A percentile compares a stretch with the other conserved stretches of the same genome.
phyloP scores from a whole-genome alignment of 2,329 filamentous ascomycete genomes.

The Penicillium sp. region DNA sequence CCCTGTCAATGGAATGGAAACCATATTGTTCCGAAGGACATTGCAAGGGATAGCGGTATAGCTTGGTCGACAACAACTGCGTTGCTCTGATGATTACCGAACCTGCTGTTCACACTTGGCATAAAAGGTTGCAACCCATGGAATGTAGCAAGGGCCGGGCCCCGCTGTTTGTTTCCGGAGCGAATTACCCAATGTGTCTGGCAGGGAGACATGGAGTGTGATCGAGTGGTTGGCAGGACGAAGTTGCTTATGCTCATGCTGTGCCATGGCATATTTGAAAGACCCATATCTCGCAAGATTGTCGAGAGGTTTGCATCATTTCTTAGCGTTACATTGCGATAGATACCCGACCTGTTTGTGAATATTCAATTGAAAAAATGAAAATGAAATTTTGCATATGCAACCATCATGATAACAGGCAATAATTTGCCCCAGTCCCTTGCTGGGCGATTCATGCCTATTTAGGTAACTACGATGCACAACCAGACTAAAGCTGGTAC shows the following conservation, averaged over 20 bases:
- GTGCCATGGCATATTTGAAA: neutral
- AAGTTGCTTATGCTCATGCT: neutral
- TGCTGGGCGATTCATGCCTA: neutral
- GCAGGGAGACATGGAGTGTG: neutral
- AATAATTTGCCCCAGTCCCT: neutral
- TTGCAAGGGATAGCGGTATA: neutral
- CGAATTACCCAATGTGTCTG: no score
- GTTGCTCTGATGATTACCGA: neutral
- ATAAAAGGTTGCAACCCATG: neutral
- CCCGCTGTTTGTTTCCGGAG: neutral
- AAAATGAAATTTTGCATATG: neutral
- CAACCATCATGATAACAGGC: neutral
- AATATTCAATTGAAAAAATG: neutral
- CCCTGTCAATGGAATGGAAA: neutral
- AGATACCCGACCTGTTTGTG: constrained; percentile 4
- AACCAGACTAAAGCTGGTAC: no score
- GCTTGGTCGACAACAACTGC: neutral
- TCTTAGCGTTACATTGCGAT: constrained; percentile 4
- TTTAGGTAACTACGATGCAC: no score
- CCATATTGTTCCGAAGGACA: neutral
- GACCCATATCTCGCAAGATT: neutral
- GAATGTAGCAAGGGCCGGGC: neutral
- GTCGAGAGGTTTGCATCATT: constrained; percentile 1
- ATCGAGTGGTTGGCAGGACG: neutral
- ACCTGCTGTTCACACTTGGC: neutral